phyloP scores from a whole-genome alignment of 1,139 yeast species.

The Zygoascus meyerae region DNA sequence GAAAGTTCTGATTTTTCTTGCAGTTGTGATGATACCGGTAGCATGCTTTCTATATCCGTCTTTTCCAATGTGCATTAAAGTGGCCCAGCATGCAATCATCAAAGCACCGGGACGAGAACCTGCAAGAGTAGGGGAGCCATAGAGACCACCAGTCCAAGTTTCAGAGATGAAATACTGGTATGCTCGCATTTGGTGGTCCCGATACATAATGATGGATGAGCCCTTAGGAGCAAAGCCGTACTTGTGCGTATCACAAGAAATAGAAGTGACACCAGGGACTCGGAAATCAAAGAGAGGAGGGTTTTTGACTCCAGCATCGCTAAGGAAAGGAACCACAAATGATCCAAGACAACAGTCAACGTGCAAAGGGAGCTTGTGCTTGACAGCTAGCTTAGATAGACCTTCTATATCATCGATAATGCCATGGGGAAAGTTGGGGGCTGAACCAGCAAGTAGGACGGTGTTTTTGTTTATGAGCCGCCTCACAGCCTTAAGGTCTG shows the following conservation, averaged over 20 bases:
- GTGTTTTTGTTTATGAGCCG: constrained; percentile 71
- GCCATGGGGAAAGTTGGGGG: constrained; percentile 97
- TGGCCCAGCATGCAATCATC: constrained; percentile 97
- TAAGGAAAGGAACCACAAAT: constrained; percentile 76
- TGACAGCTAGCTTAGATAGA: constrained; percentile 59
- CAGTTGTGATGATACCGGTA: constrained; percentile 57
- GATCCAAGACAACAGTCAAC: constrained; percentile 97
- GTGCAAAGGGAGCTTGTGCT: constrained; percentile 70
- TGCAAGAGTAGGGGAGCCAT: constrained; percentile 94
- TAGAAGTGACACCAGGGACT: constrained; percentile 91
- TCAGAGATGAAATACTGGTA: constrained; percentile 79
- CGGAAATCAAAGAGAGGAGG: constrained; percentile 75
- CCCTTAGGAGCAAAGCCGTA: constrained; percentile 99
- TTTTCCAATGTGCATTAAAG: constrained; percentile 71
- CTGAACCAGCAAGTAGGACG: constrained; percentile 80
- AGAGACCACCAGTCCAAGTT: constrained; percentile 92
- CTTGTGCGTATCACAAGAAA: constrained; percentile 95
- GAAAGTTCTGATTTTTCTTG: constrained; percentile 51
- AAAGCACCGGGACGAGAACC: constrained; percentile 97
- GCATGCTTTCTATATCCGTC: constrained; percentile 71
- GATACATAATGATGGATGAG: constrained; percentile 85
- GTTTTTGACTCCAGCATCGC: constrained; percentile 53
- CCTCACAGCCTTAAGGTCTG: constrained; percentile 57
- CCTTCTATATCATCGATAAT: constrained; percentile 82
- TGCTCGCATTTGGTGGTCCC: constrained; percentile 57